Percentiles rank a stretch among this genome's conserved stretches.
Evolutionary conservation across 73 alveolate genomes (phyloP).

Genomic region (Vitrella brassicaformis): DNA sequence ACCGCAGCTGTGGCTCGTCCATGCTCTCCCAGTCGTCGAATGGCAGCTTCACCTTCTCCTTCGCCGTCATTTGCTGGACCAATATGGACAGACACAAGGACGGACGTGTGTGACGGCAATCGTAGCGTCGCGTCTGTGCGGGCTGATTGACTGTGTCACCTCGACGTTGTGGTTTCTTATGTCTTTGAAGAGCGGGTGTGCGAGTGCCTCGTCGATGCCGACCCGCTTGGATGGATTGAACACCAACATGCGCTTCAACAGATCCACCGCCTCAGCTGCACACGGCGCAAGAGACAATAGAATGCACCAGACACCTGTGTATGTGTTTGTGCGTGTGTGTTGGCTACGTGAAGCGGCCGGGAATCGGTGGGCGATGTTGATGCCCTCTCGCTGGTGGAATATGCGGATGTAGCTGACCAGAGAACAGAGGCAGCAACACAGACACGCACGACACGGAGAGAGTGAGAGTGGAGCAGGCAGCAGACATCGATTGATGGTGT

Average conservation of each 20-base stretch:
- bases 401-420: not conserved
- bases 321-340: not conserved
- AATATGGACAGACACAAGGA: not conserved
- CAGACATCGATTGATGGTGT: not conserved
- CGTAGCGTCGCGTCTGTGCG: no score
- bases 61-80: no score
- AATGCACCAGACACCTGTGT: slow-evolving; percentile 5
- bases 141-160: no score
- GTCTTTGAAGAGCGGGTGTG: slow-evolving; percentile 23
- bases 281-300: no score
- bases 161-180: slow-evolving; percentile 18
- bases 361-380: not conserved
- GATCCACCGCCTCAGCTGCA: slow-evolving; percentile 5
- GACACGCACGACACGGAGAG: not conserved
- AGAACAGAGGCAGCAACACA: no score
- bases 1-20: not conserved
- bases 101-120: no score
- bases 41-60: not conserved
- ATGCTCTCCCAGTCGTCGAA: not conserved
- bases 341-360: not conserved
- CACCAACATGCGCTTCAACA: slow-evolving; percentile 16
- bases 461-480: not conserved
- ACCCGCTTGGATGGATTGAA: slow-evolving; percentile 7
- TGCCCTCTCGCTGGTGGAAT: not conserved
- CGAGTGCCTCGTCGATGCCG: slow-evolving; percentile 10